phyloP scores from a whole-genome alignment of 2,329 filamentous ascomycete species.

The Talaromyces funiculosus region DNA sequence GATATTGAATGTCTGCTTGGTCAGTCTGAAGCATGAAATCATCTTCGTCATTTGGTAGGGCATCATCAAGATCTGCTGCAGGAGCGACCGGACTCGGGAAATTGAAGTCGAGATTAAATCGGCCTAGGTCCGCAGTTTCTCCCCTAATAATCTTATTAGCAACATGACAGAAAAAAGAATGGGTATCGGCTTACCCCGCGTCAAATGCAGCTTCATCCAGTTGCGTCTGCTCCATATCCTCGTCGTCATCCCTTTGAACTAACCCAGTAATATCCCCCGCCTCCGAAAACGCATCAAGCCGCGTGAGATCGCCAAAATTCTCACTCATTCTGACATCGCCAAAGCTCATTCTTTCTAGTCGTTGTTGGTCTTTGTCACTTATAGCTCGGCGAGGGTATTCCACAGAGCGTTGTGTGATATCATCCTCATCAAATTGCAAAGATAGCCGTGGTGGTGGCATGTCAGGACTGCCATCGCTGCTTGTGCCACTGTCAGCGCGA shows the following conservation, averaged over 20 bases:
- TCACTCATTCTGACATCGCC: constrained; percentile 44
- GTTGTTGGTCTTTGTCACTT: constrained; percentile 32
- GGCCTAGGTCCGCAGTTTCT: constrained; percentile 40
- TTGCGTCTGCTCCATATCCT: constrained; percentile 31
- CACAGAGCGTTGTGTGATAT: constrained; percentile 37
- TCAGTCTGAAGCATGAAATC: constrained; percentile 29
- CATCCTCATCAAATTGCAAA: constrained; percentile 42
- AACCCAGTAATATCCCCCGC: constrained; percentile 34
- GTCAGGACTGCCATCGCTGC: constrained; percentile 36
- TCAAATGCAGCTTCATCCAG: constrained; percentile 36
- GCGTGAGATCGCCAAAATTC: constrained; percentile 45
- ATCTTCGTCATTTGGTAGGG: constrained; percentile 29
- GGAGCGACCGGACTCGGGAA: constrained; percentile 33
- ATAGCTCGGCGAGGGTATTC: constrained; percentile 41
- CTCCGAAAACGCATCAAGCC: constrained; percentile 40
- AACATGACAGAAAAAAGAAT: constrained; percentile 1
- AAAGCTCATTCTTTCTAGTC: constrained; percentile 41
- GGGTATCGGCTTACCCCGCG: constrained; percentile 26
- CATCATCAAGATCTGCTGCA: constrained; percentile 24
- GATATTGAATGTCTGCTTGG: constrained; percentile 21
- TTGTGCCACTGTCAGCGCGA: constrained; percentile 41
- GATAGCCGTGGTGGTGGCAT: constrained; percentile 35
- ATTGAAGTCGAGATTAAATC: constrained; percentile 38
- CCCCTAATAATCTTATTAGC: constrained; percentile 25
- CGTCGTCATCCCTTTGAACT: constrained; percentile 32